Evolutionary conservation across 257 asterid species (phyloP), one percentile per base, ranked within the genome.

Genomic region (Henckelia pumila): DNA sequence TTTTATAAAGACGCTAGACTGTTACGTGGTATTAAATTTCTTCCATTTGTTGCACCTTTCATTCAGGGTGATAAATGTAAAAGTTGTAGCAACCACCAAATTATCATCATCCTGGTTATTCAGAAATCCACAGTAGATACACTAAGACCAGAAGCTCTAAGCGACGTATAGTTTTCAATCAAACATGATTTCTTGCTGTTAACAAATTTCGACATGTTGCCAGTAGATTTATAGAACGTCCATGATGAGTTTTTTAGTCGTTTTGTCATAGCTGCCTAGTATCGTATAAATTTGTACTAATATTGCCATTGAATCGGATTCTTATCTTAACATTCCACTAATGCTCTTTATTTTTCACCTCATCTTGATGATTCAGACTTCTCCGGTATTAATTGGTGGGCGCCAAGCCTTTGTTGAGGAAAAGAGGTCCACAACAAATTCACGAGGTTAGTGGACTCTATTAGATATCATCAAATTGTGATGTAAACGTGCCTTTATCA

Each of bases 401-500:
- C 88, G 83, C 52, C 86, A 74, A 64, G 79, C 79, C 19, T 47
- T 80, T 60, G 66, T 85, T 40, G 88, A 85, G 78, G 88, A 82
- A 67, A 85, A 85, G 78, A 78, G 82, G 81, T 85, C 91, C 47
- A 82, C 90, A 44, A 44, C 20, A 4, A 79, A 63, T 73, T 75
- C 81, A 37, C 82, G 84, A 67, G 91, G 91, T 44, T 44, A 44
- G 53, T 14, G 19, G 19, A 44, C 53, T 33, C 44, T 44, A 7
- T 16, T 44, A 44, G 19, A 44, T 44, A 4, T 20, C 20, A 14
- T 3, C 7, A 2, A 44, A 2, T 8, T 35, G 0, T 16, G 14
- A 35, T 10, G 16, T 40, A 2, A 35, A 3, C 6, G 16, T 35
- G 14, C 47, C 11, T 35, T 35, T 10, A 10, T 8, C 47, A 7